phyloP scores from a whole-genome alignment of 495 filamentous ascomycete species.

The Tuber borchii region DNA sequence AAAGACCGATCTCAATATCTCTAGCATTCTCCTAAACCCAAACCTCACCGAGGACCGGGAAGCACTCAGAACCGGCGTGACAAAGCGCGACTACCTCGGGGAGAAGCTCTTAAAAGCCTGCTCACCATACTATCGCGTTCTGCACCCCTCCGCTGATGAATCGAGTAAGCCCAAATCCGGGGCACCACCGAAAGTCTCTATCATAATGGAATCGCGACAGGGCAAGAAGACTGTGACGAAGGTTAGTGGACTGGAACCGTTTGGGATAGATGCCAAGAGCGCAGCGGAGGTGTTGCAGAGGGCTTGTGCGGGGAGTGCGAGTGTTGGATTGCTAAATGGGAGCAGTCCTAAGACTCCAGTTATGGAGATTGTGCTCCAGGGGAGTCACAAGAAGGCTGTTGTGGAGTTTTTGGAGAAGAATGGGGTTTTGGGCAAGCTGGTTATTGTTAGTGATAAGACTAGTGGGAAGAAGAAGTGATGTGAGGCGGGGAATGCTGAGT shows the following conservation, averaged over 20 bases:
- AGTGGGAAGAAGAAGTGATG: conserved; percentile 54
- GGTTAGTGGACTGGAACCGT: conserved; percentile 57
- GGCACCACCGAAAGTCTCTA: conserved; percentile 53
- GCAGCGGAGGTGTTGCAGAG: conserved; percentile 66
- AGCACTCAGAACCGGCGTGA: conserved; percentile 54
- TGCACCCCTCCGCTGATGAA: conserved; percentile 47
- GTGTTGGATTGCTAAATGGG: conserved; percentile 56
- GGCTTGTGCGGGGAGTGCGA: conserved; percentile 64
- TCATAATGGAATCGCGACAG: conserved; percentile 59
- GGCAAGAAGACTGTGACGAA: conserved; percentile 65
- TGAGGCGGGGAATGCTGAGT: not conserved
- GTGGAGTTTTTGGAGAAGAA: conserved; percentile 56
- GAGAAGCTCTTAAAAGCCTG: conserved; percentile 54
- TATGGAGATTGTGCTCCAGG: conserved; percentile 67
- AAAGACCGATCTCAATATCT: conserved; percentile 57
- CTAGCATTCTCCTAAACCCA: conserved; percentile 54
- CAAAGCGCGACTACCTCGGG: conserved; percentile 58
- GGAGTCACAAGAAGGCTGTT: conserved; percentile 58
- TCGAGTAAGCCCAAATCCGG: conserved; percentile 59
- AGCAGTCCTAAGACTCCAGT: conserved; percentile 56
- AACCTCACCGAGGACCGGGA: conserved; percentile 51
- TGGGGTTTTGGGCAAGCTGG: conserved; percentile 56
- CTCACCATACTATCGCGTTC: conserved; percentile 53
- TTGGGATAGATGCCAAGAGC: conserved; percentile 54
- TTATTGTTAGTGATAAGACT: conserved; percentile 59